Evolutionary conservation across 805 yeast species (phyloP).

Genomic region (Kodamaea neixiangensis): DNA sequence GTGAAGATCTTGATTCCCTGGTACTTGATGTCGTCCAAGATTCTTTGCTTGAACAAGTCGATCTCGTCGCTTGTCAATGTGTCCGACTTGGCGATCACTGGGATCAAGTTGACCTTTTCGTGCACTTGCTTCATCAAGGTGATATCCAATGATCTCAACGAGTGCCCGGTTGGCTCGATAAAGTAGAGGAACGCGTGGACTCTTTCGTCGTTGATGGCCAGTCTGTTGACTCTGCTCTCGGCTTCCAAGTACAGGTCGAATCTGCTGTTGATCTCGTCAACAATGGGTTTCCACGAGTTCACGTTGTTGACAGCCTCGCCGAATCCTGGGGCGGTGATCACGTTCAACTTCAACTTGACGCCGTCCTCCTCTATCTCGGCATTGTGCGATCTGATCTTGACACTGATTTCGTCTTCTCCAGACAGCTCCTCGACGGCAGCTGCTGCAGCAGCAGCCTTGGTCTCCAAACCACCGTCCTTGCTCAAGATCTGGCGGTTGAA

Average conservation of each 20-base stretch:
- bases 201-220: conserved; percentile 72
- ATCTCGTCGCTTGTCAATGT: conserved; percentile 89
- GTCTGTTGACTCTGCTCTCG: conserved; percentile 81
- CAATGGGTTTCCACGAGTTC: conserved; percentile 83
- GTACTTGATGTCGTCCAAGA: conserved; percentile 71
- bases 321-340: conserved; percentile 90
- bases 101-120: conserved; percentile 89
- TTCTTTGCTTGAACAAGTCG: conserved; percentile 68
- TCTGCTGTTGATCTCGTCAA: conserved; percentile 83
- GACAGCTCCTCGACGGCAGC: conserved; percentile 16
- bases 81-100: conserved; percentile 93
- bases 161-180: conserved; percentile 96
- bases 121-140: conserved; percentile 85
- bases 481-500: conserved; percentile 51
- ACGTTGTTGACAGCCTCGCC: conserved; percentile 82
- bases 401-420: conserved; percentile 29
- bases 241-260: conserved; percentile 87
- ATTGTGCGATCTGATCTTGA: conserved; percentile 62
- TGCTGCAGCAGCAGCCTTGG: conserved; percentile 13
- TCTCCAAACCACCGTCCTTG: conserved; percentile 19
- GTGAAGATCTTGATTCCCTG: conserved; percentile 73
- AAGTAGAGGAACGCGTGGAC: conserved; percentile 93
- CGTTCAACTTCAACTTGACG: conserved; percentile 79
- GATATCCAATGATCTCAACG: conserved; percentile 84
- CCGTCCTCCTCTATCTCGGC: conserved; percentile 82